These are phyloP conservation scores for Cerrena zonata DNA, from an alignment of 1,284 basidiomycete species.

Conservation along the genomic window DNA sequence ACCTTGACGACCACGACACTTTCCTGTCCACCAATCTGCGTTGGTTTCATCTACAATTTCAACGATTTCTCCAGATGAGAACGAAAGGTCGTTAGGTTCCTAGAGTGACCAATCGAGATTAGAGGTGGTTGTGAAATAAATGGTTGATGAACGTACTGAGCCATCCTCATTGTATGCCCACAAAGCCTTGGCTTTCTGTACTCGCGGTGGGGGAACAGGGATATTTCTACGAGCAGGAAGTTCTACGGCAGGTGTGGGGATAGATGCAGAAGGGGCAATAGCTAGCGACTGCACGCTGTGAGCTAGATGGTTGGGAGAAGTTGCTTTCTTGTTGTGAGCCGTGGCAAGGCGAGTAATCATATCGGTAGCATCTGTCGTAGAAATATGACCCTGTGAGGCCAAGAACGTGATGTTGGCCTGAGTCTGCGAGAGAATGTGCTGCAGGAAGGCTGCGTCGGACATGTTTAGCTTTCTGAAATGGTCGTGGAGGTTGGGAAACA, in stretches of 20 bases:
- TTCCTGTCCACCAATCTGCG: constrained; percentile 62
- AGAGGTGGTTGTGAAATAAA: constrained; percentile 4
- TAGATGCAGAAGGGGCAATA: constrained; percentile 9
- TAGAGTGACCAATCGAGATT: too few species aligned
- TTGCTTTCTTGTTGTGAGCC: constrained; percentile 10
- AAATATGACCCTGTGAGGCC: constrained; percentile 51
- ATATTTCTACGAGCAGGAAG: constrained; percentile 22
- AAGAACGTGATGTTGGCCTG: constrained; percentile 59
- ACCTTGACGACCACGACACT: constrained; percentile 49
- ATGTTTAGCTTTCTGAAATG: too few species aligned
- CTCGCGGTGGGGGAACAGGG: constrained; percentile 25
- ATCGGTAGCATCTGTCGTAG: constrained; percentile 43
- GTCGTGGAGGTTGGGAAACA: too few species aligned
- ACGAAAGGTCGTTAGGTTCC: constrained; percentile 58
- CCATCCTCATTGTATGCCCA: constrained; percentile 65
- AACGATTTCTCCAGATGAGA: constrained; percentile 52
- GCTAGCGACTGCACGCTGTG: constrained; percentile 15
- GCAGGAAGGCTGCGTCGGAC: constrained; percentile 37
- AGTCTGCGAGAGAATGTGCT: constrained; percentile 59
- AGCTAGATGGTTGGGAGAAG: constrained; percentile 7
- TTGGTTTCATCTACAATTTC: constrained; percentile 59
- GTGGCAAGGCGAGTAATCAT: constrained; percentile 44
- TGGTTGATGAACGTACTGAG: constrained; percentile 34
- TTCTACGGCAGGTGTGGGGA: constrained; percentile 9
- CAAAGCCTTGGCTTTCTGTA: constrained; percentile 47